Evolutionary conservation across 331 rosid genomes (phyloP).

Genomic region (Rosa hybrid): DNA sequence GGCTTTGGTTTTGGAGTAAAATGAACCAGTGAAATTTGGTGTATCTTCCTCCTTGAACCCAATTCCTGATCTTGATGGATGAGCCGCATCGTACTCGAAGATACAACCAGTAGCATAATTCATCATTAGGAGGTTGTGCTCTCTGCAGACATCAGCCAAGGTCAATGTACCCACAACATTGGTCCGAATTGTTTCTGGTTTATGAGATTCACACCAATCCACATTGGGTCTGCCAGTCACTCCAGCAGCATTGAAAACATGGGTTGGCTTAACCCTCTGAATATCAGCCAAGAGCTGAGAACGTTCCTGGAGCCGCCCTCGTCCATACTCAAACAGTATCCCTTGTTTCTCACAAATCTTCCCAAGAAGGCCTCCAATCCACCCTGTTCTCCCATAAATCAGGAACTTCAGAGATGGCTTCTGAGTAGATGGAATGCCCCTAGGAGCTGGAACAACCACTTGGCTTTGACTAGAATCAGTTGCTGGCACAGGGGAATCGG

Average conservation of each 20-base stretch:
- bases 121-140: constrained; percentile 48
- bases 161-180: constrained; percentile 52
- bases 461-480: constrained; percentile 25
- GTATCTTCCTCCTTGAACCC: constrained; percentile 57
- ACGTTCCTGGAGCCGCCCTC: constrained; percentile 55
- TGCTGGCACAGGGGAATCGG: constrained; percentile 10
- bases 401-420: constrained; percentile 55
- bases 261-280: constrained; percentile 56
- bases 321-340: constrained; percentile 54
- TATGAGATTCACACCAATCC: constrained; percentile 69
- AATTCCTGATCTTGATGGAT: constrained; percentile 46
- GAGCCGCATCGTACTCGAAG: constrained; percentile 48
- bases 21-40: constrained; percentile 47
- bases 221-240: constrained; percentile 65
- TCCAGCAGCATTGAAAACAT: constrained; percentile 68
- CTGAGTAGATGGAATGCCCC: constrained; percentile 21
- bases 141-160: constrained; percentile 61
- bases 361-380: constrained; percentile 70
- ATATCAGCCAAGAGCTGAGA: constrained; percentile 56
- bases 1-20: constrained; percentile 67
- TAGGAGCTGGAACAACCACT: constrained; percentile 39
- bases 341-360: constrained; percentile 60
- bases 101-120: constrained; percentile 57
- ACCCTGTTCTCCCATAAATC: constrained; percentile 65
- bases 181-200: constrained; percentile 57